Evolutionary conservation across 441 rosid genomes (phyloP), one percentile per base, ranked within the genome.

Genomic region (Erodium moschatum): DNA sequence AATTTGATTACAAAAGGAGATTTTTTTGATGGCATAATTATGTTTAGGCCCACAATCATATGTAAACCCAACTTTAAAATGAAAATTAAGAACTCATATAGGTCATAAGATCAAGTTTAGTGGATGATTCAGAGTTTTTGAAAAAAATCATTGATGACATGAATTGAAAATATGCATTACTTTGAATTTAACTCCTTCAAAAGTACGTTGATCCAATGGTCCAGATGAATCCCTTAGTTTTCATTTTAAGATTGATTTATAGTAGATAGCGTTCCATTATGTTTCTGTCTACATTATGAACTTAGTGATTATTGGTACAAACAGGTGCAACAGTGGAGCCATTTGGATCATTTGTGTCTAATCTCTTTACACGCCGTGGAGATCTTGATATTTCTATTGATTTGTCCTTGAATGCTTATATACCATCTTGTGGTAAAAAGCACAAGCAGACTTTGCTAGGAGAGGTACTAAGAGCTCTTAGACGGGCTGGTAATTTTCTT

Each of bases 241-340:
- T 29, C 31, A 29, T 29, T 29, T 29, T 29, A 29, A 29, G 31
- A 29, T 29, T 29, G 31, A 0, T 29, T 1, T 29, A 3, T 29
- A 1, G 31, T 29, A 29, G 31, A 29, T 29, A 29, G 3, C 3
- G 31, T 29, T 29, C 31, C 31, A 29, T 29, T 29, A 0, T 29
- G 31, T 29, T 29, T 29, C 31, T 29, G 31, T 62, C 21, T 24
- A 62, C 11, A 15, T 3, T 65, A 6, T 16, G 9, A 69, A 69
- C 5, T 67, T 48, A 27, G 61, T 71, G 60, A 70, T 62, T 15
- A 38, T 65, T 73, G 75, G 70, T 70, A 66, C 65, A 61, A 71
- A 68, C 81, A 93, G 98, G 95, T 80, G 92, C 97, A 70, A 86
- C 88, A 20, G 85, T 90, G 78, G 87, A 87, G 76, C 90, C 96